These are phyloP conservation scores for Parvularia atlantis DNA, from an alignment of 78 protist species.

Conservation along the genomic window DNA sequence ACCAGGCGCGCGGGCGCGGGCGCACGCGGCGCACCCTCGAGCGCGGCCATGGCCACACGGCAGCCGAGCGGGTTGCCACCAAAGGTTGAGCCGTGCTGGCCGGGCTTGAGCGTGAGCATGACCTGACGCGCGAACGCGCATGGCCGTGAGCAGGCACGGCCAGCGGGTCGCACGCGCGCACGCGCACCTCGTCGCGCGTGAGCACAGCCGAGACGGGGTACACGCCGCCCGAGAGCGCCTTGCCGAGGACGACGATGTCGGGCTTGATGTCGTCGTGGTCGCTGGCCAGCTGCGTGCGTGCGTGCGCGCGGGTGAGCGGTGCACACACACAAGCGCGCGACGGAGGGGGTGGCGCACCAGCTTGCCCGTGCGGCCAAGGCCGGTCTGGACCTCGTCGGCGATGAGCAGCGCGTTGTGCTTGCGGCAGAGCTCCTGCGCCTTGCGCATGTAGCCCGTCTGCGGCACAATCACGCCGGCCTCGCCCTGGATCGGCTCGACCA, in stretches of 20 bases:
- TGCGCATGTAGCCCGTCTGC: constrained; percentile 62
- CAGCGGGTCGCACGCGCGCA: constrained; percentile 89
- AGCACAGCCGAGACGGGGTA: constrained; percentile 81
- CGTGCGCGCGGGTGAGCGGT: no score
- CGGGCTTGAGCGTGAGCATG: constrained; percentile 61
- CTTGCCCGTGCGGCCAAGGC: constrained; percentile 75
- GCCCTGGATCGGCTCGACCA: constrained; percentile 93
- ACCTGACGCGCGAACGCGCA: neutral
- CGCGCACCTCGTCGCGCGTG: constrained; percentile 63
- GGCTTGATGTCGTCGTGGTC: constrained; percentile 58
- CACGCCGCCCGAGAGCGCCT: constrained; percentile 89
- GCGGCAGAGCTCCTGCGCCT: constrained; percentile 65
- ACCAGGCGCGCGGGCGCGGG: no score
- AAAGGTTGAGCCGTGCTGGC: constrained; percentile 92
- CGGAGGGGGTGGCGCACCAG: constrained; percentile 39
- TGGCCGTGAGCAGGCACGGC: constrained; percentile 15
- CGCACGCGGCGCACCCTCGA: no score
- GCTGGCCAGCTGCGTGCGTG: no score
- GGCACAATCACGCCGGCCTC: constrained; percentile 90
- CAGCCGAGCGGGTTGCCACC: constrained; percentile 95
- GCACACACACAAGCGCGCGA: no score
- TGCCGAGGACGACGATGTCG: constrained; percentile 84
- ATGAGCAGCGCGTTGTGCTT: constrained; percentile 83
- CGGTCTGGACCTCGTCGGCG: constrained; percentile 96
- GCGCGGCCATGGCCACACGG: constrained; percentile 85